phyloP scores from a whole-genome alignment of 352 stramenopile species.

The Phytophthora pistaciae region DNA sequence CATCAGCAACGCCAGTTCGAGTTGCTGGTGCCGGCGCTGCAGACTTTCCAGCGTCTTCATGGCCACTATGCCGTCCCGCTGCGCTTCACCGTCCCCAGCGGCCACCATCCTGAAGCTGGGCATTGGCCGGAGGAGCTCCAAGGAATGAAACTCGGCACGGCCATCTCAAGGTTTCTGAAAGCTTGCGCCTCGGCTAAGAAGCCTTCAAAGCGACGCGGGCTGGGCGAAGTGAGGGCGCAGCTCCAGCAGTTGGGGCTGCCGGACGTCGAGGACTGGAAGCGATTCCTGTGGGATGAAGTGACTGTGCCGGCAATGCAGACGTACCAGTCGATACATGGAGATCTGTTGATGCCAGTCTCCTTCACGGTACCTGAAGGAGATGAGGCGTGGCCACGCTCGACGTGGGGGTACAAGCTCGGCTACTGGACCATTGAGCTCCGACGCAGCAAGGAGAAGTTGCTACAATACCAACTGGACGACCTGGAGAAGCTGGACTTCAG shows the following conservation, averaged over 20 bases:
- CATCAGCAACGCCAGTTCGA: conserved; percentile 38
- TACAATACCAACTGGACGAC: conserved; percentile 46
- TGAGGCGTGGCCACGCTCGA: conserved; percentile 34
- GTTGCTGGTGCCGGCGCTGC: conserved; percentile 33
- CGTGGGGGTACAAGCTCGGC: conserved; percentile 53
- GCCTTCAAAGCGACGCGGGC: conserved; percentile 13
- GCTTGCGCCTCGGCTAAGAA: conserved; percentile 35
- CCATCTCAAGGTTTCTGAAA: conserved; percentile 51
- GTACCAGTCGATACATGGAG: conserved; percentile 29
- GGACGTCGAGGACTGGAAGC: conserved; percentile 43
- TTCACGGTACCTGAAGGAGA: conserved; percentile 41
- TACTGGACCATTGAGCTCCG: conserved; percentile 53
- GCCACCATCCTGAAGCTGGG: not conserved
- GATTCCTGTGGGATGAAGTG: conserved; percentile 44
- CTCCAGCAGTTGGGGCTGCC: conserved; percentile 32
- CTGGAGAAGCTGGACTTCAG: conserved; percentile 40
- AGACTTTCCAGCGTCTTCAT: conserved; percentile 34
- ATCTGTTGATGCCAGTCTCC: conserved; percentile 46
- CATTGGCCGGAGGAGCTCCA: conserved; percentile 38
- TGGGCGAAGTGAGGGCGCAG: conserved; percentile 26
- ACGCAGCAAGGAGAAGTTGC: conserved; percentile 34
- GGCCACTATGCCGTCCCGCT: conserved; percentile 46
- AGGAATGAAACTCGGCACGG: conserved; percentile 52
- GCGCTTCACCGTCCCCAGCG: conserved; percentile 40
- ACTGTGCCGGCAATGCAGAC: conserved; percentile 37